Base-by-base conservation (phyloP, 108 stramenopile genomes). In the Cyclotella sp. region DNA sequence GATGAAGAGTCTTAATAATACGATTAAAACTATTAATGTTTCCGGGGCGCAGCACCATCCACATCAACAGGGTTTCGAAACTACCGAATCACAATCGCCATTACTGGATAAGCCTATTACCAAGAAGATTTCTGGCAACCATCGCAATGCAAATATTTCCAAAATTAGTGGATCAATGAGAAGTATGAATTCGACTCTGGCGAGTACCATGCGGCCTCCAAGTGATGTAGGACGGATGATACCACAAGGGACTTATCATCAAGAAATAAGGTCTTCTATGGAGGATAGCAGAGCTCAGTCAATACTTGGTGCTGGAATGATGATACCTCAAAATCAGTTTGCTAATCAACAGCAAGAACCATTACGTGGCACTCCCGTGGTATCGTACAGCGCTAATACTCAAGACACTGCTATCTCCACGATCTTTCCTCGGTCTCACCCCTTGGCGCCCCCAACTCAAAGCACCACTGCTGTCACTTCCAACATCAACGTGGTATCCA, bases 401-500 rank as follows among this genome's bases (percentile, higher is more conserved):
- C 34, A 34, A 6, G 34, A 34, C 34, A 34, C 4, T 34, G 34
- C 34, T 34, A 34, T 6, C 34, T 34, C 34, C 34, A 5, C 34
- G 34, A 34, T 6, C 34, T 34, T 34, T 6, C 34, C 24, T 55
- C 75, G 3, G 27, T 5, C n/a, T n/a, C n/a, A n/a, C n/a, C n/a
- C n/a, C n/a, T n/a, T n/a, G n/a, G n/a, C n/a, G n/a, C n/a, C n/a
- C 41, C 28, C 76, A 21, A 27, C 68, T 34, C 55, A 40, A 44
- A 40, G n/a, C 18, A 62, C 26, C 18, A 47, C 74, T 57, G 16
- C 70, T 9, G 21, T 14, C 29, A 68, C 59, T 19, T 54, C 41
- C 14, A 76, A 46, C 55, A 45, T 40, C 39, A 68, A 55, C 26
- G 43, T 95, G 21, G 90, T 95, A 9, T 91, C 93, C 3, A 94